Conservation (phyloP, 1,139 yeast genomes). For the Magnusiomyces ingens region DNA sequence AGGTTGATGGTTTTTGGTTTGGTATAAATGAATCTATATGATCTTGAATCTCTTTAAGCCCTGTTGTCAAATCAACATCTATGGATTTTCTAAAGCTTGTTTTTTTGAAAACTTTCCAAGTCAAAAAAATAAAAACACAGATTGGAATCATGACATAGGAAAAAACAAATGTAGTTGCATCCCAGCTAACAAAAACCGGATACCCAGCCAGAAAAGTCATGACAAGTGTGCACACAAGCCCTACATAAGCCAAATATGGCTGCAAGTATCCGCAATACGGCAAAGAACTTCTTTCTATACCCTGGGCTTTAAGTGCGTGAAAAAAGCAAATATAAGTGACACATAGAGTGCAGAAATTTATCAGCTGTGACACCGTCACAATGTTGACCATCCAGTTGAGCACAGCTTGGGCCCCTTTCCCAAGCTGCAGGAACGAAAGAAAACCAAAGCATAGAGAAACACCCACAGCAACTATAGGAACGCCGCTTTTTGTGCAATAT, state of each 20-base stretch:
- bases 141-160: slow-evolving; percentile 63
- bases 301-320: slow-evolving; percentile 55
- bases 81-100: slow-evolving; percentile 45
- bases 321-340: slow-evolving; percentile 59
- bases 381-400: slow-evolving; percentile 69
- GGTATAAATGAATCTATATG: slow-evolving; percentile 17
- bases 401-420: slow-evolving; percentile 56
- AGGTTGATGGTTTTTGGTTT: slow-evolving; percentile 16
- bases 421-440: slow-evolving; percentile 51
- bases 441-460: slow-evolving; percentile 44
- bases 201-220: slow-evolving; percentile 67
- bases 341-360: slow-evolving; percentile 61
- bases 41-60: slow-evolving; percentile 50
- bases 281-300: slow-evolving; percentile 46
- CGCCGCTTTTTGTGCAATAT: slow-evolving; percentile 46
- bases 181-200: slow-evolving; percentile 63
- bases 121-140: slow-evolving; percentile 48
- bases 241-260: slow-evolving; percentile 45
- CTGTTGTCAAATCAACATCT: slow-evolving; percentile 50
- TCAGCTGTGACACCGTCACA: slow-evolving; percentile 72
- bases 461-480: slow-evolving; percentile 48
- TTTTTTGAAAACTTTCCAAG: slow-evolving; percentile 50
- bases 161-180: slow-evolving; percentile 52
- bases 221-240: slow-evolving; percentile 42
- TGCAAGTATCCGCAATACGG: slow-evolving; percentile 52